Percentiles rank a stretch among this genome's conserved stretches.
Evolutionary conservation across 1,284 basidiomycete genomes (phyloP).

Genomic region (Papiliotrema terrestris): DNA sequence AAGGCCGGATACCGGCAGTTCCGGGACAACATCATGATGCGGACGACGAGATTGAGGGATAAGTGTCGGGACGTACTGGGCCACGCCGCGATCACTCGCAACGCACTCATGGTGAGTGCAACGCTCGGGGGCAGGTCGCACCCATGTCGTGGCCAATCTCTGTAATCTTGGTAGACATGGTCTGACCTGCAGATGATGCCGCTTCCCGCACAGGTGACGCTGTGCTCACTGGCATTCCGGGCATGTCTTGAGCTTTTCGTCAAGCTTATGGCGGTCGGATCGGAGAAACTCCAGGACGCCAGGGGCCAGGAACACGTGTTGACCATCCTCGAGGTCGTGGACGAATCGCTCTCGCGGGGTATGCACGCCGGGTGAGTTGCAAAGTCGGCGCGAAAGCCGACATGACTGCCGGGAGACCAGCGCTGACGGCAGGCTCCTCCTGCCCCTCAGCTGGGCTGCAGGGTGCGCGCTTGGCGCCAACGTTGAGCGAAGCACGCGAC

Average conservation of each 20-base stretch:
- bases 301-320: slow-evolving; percentile 8
- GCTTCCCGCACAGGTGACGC: slow-evolving; percentile 4
- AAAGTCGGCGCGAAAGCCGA: not conserved
- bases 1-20: not conserved
- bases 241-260: slow-evolving; percentile 9
- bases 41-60: not conserved
- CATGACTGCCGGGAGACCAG: not conserved
- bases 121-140: not conserved
- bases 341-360: slow-evolving; percentile 15
- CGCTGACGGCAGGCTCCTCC: slow-evolving; percentile 8
- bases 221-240: slow-evolving; percentile 7
- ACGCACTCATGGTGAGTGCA: not conserved
- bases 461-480: slow-evolving; percentile 4
- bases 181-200: not conserved
- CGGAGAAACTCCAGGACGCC: not conserved
- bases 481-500: not conserved
- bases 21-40: slow-evolving; percentile 2
- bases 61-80: not conserved
- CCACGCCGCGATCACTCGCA: not conserved
- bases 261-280: slow-evolving; percentile 6
- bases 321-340: slow-evolving; percentile 12
- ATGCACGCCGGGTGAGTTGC: slow-evolving; percentile 15
- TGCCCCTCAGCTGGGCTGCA: slow-evolving; percentile 19
- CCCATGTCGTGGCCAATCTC: no score
- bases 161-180: no score